Base-by-base conservation (phyloP, 208 protist genomes). In the Jaenimonas drosophilae region DNA sequence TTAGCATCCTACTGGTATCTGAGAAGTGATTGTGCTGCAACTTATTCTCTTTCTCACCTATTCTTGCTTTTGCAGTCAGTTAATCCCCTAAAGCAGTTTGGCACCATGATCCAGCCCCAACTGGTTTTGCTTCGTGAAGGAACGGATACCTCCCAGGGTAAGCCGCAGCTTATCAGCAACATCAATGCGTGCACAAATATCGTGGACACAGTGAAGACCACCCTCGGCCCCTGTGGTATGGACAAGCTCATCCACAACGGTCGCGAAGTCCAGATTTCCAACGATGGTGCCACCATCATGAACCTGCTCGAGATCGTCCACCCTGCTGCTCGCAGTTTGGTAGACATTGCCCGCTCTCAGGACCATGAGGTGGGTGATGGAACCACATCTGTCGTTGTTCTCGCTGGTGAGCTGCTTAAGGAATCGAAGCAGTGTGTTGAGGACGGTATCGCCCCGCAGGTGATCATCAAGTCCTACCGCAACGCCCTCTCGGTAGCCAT, bases 211-310 rank as follows among this genome's bases (percentile, higher is more conserved):
- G 78, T 97, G 17, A 95, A 94, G 57, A 92, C 92, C n/a, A 97
- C 92, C 6, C 79, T 97, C 34, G 97, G 97, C 29, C 99, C 99
- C 21, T 92, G 98, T 46, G 99, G 99, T 27, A 99, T 99, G 98
- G 99, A 99, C 69, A 99, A 99, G 78, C 81, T 99, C 19, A 98
- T 99, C 56, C 82, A 97, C 61, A 94, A 91, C 46, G 79, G 82
- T 40, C 74, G 86, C 46, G 83, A 93, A 30, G 75, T 86, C 17
- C 99, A 98, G 26, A 99, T 99, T 57, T 99, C 97, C 27, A 99
- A 99, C 76, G 98, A 99, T 76, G 99, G 99, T 34, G 98, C 99
- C 1, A 99, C 98, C 11, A 98, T 99, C 33, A 98, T 99, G 90
- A 97, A 97, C 61, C 67, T 99, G 27, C 87, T 99, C 14, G 98